These are phyloP conservation scores for Neolecta irregularis DNA, from an alignment of 1,139 yeast genomes.

Conservation along the genomic window DNA sequence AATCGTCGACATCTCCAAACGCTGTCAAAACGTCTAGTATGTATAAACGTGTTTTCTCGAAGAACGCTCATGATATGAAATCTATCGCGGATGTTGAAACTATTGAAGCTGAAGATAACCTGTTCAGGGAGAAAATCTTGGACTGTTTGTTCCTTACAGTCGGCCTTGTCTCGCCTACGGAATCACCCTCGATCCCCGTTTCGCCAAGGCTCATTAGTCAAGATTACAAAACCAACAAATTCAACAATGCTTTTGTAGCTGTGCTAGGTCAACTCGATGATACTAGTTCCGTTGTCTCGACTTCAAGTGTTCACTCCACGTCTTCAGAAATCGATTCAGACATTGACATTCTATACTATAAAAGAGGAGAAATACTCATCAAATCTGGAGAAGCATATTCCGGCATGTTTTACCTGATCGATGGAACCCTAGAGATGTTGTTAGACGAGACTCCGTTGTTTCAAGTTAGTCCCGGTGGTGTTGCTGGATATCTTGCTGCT, in stretches of 20 bases:
- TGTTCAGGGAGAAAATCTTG: conserved; percentile 52
- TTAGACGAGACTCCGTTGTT: conserved; percentile 34
- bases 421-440: conserved; percentile 58
- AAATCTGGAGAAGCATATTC: conserved; percentile 50
- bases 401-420: conserved; percentile 67
- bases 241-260: too few species aligned
- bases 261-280: too few species aligned
- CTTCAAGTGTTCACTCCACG: too few species aligned
- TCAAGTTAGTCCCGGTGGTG: conserved; percentile 57
- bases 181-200: too few species aligned
- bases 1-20: not conserved
- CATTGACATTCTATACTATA: conserved; percentile 41
- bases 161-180: conserved; percentile 37
- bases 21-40: conserved; percentile 1
- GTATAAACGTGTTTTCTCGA: not conserved
- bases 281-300: too few species aligned
- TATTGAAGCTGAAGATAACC: conserved; percentile 64
- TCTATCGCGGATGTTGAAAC: too few species aligned
- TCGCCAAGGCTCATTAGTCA: too few species aligned
- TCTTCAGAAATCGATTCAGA: conserved; percentile 48
- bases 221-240: too few species aligned
- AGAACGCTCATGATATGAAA: conserved; percentile 21
- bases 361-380: conserved; percentile 42
- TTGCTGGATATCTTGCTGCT: conserved; percentile 77
- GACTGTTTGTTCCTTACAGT: conserved; percentile 60